Evolutionary conservation across 2,329 filamentous ascomycete genomes (phyloP).

Genomic region (Drechslerella dactyloides): DNA sequence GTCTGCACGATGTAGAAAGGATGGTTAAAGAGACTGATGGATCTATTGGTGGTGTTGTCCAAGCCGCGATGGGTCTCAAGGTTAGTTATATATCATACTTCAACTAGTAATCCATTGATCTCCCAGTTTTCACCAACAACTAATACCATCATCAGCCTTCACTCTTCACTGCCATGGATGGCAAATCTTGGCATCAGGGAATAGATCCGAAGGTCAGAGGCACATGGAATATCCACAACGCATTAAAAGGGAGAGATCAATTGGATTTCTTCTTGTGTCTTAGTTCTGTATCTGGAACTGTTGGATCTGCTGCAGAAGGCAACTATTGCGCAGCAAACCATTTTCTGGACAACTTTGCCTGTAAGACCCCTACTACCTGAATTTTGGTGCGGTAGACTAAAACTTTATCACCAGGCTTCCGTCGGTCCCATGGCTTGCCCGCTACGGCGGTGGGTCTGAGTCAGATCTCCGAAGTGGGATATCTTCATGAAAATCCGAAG

Average conservation of each 20-base stretch:
- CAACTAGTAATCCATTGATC: conserved; percentile 34
- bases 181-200: conserved; percentile 54
- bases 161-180: no score
- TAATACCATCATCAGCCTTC: conserved; percentile 42
- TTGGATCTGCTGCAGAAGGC: conserved; percentile 59
- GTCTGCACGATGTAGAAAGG: conserved; percentile 26
- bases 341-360: conserved; percentile 58
- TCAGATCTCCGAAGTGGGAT: conserved; percentile 59
- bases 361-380: conserved; percentile 53
- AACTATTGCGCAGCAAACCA: conserved; percentile 62
- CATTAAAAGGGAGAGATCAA: conserved; percentile 57
- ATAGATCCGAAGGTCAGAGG: conserved; percentile 57
- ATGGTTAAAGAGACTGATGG: conserved; percentile 16
- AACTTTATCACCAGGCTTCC: conserved; percentile 53
- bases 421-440: conserved; percentile 54
- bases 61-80: conserved; percentile 54
- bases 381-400: conserved; percentile 46
- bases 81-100: neutral
- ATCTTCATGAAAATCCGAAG: conserved; percentile 57
- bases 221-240: conserved; percentile 65
- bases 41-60: conserved; percentile 56
- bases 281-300: conserved; percentile 57
- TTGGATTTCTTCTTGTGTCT: conserved; percentile 61
- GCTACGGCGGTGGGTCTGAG: conserved; percentile 56
- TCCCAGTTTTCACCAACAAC: conserved; percentile 56